phyloP scores from a whole-genome alignment of 805 yeast species.

The Kuraishia borneana region DNA sequence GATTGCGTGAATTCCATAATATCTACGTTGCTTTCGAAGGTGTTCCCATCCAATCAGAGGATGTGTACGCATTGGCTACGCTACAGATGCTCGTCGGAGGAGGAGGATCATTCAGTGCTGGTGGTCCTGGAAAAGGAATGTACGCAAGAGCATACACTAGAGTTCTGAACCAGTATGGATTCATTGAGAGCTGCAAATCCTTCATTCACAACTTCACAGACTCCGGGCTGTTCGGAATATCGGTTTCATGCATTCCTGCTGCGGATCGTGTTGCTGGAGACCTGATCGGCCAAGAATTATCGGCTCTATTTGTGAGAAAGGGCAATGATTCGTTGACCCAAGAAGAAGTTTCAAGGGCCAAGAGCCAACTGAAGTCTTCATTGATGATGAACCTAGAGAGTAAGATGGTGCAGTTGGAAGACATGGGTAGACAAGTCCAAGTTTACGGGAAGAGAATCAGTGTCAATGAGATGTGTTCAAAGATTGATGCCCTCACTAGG shows the following conservation, averaged over 20 bases:
- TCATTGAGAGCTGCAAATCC: conserved; percentile 77
- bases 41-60: conserved; percentile 69
- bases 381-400: conserved; percentile 89
- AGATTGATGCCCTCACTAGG: conserved; percentile 58
- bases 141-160: conserved; percentile 87
- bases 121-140: conserved; percentile 99
- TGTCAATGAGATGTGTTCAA: conserved; percentile 69
- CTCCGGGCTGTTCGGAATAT: conserved; percentile 84
- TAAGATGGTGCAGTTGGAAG: conserved; percentile 89
- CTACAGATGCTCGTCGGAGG: conserved; percentile 90
- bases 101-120: conserved; percentile 96
- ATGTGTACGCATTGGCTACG: conserved; percentile 82
- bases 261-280: conserved; percentile 81
- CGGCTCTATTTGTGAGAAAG: conserved; percentile 27
- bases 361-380: conserved; percentile 82
- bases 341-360: conserved; percentile 77
- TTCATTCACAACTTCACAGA: conserved; percentile 87
- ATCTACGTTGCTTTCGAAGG: conserved; percentile 86
- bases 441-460: conserved; percentile 68
- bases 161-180: conserved; percentile 84
- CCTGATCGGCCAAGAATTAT: conserved; percentile 57
- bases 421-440: conserved; percentile 89
- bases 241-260: conserved; percentile 74
- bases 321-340: conserved; percentile 55
- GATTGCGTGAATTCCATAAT: conserved; percentile 72